phyloP scores from a whole-genome alignment of 768 basidiomycete genomes.

The Neoboletus brunneissimus region DNA sequence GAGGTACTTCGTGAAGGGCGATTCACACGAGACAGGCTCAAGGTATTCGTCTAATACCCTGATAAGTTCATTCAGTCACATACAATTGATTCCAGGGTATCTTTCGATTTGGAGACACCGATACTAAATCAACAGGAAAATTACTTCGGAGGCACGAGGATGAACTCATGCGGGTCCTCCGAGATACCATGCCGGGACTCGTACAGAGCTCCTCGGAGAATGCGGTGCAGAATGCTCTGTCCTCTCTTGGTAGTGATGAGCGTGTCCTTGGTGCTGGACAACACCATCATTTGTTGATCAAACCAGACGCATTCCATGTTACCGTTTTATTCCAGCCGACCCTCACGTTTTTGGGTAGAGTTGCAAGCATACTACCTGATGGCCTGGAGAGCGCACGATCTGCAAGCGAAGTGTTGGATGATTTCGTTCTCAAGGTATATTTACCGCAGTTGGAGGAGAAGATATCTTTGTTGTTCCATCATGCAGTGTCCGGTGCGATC shows the following conservation, averaged over 20 bases:
- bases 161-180: slow-evolving; percentile 75
- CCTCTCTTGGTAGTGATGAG: slow-evolving; percentile 67
- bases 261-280: slow-evolving; percentile 69
- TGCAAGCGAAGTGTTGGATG: slow-evolving; percentile 76
- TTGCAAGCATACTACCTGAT: slow-evolving; percentile 69
- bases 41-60: slow-evolving; percentile 44
- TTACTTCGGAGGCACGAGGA: slow-evolving; percentile 77
- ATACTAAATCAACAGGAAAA: slow-evolving; percentile 66
- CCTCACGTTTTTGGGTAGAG: slow-evolving; percentile 73
- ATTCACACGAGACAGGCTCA: slow-evolving; percentile 72
- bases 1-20: slow-evolving; percentile 87
- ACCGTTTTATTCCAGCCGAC: slow-evolving; percentile 94
- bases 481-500: slow-evolving; percentile 68
- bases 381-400: slow-evolving; percentile 63
- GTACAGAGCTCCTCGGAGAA: slow-evolving; percentile 69
- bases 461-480: slow-evolving; percentile 82
- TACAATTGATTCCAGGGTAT: slow-evolving; percentile 52
- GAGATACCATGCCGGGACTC: slow-evolving; percentile 91
- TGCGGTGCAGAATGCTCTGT: slow-evolving; percentile 55
- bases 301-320: slow-evolving; percentile 93
- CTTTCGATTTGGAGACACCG: slow-evolving; percentile 92
- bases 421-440: slow-evolving; percentile 91
- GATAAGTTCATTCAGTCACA: neutral
- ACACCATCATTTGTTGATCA: slow-evolving; percentile 81
- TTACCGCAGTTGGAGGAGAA: slow-evolving; percentile 95